phyloP scores from a whole-genome alignment of 495 filamentous ascomycete species.

The Neurospora tetrasperma region DNA sequence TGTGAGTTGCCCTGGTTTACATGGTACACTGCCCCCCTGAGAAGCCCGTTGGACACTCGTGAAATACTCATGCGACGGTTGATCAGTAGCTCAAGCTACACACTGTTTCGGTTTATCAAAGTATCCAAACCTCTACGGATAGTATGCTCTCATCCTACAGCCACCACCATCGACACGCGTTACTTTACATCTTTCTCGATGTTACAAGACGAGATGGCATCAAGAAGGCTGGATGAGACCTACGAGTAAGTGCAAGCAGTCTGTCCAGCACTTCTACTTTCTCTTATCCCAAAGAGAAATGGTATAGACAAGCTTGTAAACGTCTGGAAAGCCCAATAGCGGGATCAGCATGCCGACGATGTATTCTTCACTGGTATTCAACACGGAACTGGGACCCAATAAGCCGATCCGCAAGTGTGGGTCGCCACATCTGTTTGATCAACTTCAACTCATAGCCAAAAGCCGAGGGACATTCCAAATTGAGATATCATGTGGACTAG shows the following conservation, averaged over 20 bases:
- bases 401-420: not conserved
- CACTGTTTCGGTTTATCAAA: not conserved
- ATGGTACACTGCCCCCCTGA: not conserved
- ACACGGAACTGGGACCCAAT: not conserved
- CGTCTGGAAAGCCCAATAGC: too few species aligned
- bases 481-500: not conserved
- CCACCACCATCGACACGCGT: too few species aligned
- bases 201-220: not conserved
- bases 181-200: too few species aligned
- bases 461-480: not conserved
- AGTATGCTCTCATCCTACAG: too few species aligned
- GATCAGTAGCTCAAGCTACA: not conserved
- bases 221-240: not conserved
- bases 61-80: not conserved
- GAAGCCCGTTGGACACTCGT: not conserved
- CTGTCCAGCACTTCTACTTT: not conserved
- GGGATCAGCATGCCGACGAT: not conserved
- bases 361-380: not conserved
- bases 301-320: not conserved
- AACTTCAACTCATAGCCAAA: not conserved
- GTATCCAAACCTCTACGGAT: too few species aligned
- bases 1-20: too few species aligned
- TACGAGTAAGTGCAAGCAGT: not conserved
- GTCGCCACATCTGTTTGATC: not conserved
- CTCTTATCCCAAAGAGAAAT: not conserved